phyloP scores from a whole-genome alignment of 495 filamentous ascomycete species.

The Penicillium goetzii region DNA sequence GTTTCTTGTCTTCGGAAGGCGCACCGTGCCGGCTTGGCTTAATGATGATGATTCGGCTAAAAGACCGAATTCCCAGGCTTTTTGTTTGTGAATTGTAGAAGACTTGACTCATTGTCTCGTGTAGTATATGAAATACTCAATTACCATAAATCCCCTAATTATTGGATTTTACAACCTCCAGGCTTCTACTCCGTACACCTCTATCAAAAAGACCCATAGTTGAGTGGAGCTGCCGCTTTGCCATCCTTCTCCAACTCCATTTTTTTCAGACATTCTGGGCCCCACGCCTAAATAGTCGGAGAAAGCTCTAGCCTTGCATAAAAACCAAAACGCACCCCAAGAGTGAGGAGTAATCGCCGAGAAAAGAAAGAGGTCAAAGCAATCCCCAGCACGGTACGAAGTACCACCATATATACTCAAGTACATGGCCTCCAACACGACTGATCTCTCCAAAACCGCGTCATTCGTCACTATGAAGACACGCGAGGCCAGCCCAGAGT shows the following conservation, averaged over 20 bases:
- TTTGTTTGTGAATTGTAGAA: background rate
- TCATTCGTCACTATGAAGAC: conserved; percentile 23
- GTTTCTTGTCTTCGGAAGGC: conserved; percentile 11
- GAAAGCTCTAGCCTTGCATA: conserved; percentile 4
- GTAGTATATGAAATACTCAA: background rate
- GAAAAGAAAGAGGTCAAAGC: background rate
- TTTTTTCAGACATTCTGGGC: conserved; percentile 11
- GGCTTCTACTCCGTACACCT: no score
- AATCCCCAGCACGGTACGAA: background rate
- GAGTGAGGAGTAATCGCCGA: conserved; percentile 4
- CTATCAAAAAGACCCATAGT: background rate
- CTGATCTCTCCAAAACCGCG: conserved; percentile 10
- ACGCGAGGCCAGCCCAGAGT: conserved; percentile 24
- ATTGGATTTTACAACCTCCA: no score
- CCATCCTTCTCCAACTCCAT: conserved; percentile 24
- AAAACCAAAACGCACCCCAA: conserved; percentile 10
- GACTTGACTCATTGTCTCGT: background rate
- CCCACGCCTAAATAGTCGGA: conserved; percentile 12
- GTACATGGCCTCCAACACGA: background rate
- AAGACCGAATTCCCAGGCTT: background rate
- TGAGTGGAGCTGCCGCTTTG: conserved; percentile 17
- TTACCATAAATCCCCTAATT: background rate
- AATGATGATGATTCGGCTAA: conserved; percentile 9
- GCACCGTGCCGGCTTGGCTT: background rate
- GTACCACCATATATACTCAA: conserved; percentile 3